These are phyloP conservation scores for Pyrenophora tritici-repentis DNA, from an alignment of 2,329 filamentous ascomycete species.

Conservation along the genomic window DNA sequence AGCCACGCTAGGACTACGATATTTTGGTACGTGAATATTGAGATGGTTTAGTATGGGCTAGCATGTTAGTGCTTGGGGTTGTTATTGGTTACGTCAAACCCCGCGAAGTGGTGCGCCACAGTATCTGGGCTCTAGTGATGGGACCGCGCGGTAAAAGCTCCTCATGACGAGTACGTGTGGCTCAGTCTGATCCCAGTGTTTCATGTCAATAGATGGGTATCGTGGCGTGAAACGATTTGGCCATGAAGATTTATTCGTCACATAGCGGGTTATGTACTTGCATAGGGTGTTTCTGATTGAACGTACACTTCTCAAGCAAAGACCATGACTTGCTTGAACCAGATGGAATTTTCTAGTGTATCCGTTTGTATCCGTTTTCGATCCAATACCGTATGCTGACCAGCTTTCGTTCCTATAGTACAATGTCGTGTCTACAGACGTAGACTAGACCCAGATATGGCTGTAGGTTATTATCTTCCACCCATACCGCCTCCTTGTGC, in stretches of 20 bases:
- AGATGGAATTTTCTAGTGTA: neutral
- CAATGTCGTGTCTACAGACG: constrained; percentile 3
- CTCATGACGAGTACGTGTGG: too few relatives aligned
- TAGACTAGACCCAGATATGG: too few relatives aligned
- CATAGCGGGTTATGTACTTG: too few relatives aligned
- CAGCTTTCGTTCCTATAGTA: constrained; percentile 19
- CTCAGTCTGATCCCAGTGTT: too few relatives aligned
- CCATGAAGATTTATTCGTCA: too few relatives aligned
- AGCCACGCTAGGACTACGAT: constrained; percentile 4
- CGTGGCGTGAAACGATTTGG: too few relatives aligned
- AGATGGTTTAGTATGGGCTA: too few relatives aligned
- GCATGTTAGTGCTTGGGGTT: neutral
- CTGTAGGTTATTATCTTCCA: constrained; percentile 40
- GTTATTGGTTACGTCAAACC: neutral
- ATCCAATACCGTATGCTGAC: constrained; percentile 3
- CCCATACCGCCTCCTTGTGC: constrained; percentile 62
- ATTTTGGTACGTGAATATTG: too few relatives aligned
- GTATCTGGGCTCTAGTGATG: neutral
- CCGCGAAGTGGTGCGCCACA: constrained; percentile 1
- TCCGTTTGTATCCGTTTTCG: constrained; percentile 14
- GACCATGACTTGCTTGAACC: constrained; percentile 2
- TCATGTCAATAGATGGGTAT: too few relatives aligned
- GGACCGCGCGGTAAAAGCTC: too few relatives aligned
- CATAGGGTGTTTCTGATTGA: neutral
- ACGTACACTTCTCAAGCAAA: neutral